A percentile compares a stretch with the other conserved stretches of the same genome.
Conservation (phyloP, 2,329 filamentous ascomycete genomes). For the Hansfordia pulvinata region DNA sequence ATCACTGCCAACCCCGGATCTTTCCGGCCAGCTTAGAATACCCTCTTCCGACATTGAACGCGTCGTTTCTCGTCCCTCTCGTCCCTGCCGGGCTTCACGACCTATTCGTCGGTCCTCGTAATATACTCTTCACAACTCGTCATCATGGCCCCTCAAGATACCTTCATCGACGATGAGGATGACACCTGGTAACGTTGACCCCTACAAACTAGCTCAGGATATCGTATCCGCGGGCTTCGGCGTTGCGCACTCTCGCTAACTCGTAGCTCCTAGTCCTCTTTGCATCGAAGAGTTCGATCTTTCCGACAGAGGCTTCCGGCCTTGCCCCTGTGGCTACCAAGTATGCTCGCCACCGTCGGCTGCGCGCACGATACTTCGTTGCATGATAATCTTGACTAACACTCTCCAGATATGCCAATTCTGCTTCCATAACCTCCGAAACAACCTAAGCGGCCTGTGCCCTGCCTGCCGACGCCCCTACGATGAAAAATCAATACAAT, state of each 20-base stretch:
- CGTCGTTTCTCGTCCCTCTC: conserved; percentile 1
- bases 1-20: too few species aligned
- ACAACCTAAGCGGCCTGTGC: conserved; percentile 92
- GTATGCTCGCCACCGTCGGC: conserved; percentile 33
- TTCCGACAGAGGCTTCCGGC: conserved; percentile 90
- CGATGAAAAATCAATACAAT: conserved; percentile 93
- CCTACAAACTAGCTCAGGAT: conserved; percentile 3
- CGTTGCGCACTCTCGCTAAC: conserved; percentile 14
- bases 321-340: conserved; percentile 96
- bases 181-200: conserved; percentile 45
- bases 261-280: conserved; percentile 53
- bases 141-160: conserved; percentile 55
- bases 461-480: conserved; percentile 94
- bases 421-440: conserved; percentile 98
- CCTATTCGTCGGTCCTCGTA: too few species aligned
- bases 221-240: too few species aligned
- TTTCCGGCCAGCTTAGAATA: too few species aligned
- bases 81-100: too few species aligned
- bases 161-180: conserved; percentile 59
- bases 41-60: conserved; percentile 1
- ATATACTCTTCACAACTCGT: conserved; percentile 6
- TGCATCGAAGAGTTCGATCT: conserved; percentile 99
- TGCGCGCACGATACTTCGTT: conserved; percentile 4
- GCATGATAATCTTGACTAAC: conserved; percentile 3
- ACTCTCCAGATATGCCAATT: conserved; percentile 86